A percentile compares a stretch with the other conserved stretches of the same genome.
Evolutionary conservation across 176 grass and related monocot genomes (phyloP).

Genomic region (Oryza nivara): DNA sequence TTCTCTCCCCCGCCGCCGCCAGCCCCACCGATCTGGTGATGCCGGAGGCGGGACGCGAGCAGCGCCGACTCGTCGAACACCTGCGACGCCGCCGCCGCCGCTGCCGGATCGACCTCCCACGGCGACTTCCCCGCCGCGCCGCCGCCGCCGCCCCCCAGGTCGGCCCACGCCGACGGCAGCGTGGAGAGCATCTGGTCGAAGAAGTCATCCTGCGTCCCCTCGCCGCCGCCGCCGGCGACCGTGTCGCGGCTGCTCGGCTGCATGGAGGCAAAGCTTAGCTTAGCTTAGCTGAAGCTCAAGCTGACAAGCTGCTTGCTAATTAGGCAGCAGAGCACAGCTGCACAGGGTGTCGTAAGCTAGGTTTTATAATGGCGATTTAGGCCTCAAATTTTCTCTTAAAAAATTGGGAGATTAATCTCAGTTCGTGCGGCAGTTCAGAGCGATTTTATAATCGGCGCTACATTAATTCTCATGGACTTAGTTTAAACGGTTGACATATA

Average conservation of each 20-base stretch:
- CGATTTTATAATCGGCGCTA: neutral
- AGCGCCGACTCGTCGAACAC: constrained; percentile 75
- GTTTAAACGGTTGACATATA: neutral
- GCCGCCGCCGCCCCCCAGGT: constrained; percentile 43
- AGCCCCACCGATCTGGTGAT: constrained; percentile 77
- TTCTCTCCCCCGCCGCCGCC: constrained; percentile 43
- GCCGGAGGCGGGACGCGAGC: constrained; percentile 64
- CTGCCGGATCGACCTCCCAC: constrained; percentile 55
- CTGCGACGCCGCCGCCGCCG: constrained; percentile 18
- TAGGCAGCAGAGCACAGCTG: neutral
- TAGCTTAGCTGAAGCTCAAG: neutral
- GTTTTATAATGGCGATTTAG: constrained; percentile 43
- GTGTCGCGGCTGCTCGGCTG: constrained; percentile 44
- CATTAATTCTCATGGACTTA: neutral
- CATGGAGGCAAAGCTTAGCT: neutral
- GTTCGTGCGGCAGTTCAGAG: neutral
- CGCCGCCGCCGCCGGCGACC: constrained; percentile 31
- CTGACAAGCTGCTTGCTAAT: neutral
- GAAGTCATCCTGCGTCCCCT: constrained; percentile 76
- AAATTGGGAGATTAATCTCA: neutral
- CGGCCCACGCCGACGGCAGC: constrained; percentile 71
- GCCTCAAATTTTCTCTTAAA: neutral
- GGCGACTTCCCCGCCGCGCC: constrained; percentile 59
- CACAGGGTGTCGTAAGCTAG: neutral
- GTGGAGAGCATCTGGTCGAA: constrained; percentile 93